Percentiles rank a stretch among this genome's conserved stretches.
Evolutionary conservation across 1,139 yeast species (phyloP).

Genomic region (Pichia sp.): DNA sequence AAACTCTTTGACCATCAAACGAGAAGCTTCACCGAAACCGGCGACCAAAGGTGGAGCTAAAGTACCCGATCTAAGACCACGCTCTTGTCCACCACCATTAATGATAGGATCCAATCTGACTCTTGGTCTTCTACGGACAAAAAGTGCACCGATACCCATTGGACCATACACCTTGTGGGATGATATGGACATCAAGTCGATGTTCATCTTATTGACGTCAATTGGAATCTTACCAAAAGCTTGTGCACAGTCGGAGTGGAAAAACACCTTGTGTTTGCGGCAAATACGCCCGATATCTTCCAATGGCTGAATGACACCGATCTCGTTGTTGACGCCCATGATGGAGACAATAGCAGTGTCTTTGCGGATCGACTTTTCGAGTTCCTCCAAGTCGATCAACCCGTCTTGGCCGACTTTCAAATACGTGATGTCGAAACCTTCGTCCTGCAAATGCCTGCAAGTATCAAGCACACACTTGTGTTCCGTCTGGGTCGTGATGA

Average conservation of each 20-base stretch:
- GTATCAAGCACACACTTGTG: slow-evolving; percentile 98
- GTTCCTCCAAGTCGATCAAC: slow-evolving; percentile 66
- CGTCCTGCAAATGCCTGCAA: slow-evolving; percentile 90
- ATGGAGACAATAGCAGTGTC: slow-evolving; percentile 90
- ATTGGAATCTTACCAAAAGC: slow-evolving; percentile 92
- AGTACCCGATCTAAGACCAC: slow-evolving; percentile 96
- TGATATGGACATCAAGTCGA: slow-evolving; percentile 88
- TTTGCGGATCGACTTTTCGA: slow-evolving; percentile 80
- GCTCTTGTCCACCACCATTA: slow-evolving; percentile 98
- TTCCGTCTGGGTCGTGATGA: slow-evolving; percentile 94
- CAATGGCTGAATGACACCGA: slow-evolving; percentile 94
- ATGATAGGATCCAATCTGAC: slow-evolving; percentile 93
- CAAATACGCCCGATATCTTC: slow-evolving; percentile 91
- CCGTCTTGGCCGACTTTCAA: slow-evolving; percentile 83
- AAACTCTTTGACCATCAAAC: slow-evolving; percentile 71
- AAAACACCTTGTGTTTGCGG: slow-evolving; percentile 80
- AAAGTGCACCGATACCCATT: slow-evolving; percentile 95
- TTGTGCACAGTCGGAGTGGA: slow-evolving; percentile 99
- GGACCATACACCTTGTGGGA: slow-evolving; percentile 98
- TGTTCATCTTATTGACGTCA: slow-evolving; percentile 90
- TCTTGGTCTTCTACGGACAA: slow-evolving; percentile 95
- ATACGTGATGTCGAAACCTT: slow-evolving; percentile 94
- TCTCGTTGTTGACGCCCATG: slow-evolving; percentile 97
- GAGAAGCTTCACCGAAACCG: slow-evolving; percentile 97
- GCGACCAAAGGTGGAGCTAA: slow-evolving; percentile 92